Conservation (phyloP, 164 flowering plant genomes). For the Kalanchoe fedtschenkoi region DNA sequence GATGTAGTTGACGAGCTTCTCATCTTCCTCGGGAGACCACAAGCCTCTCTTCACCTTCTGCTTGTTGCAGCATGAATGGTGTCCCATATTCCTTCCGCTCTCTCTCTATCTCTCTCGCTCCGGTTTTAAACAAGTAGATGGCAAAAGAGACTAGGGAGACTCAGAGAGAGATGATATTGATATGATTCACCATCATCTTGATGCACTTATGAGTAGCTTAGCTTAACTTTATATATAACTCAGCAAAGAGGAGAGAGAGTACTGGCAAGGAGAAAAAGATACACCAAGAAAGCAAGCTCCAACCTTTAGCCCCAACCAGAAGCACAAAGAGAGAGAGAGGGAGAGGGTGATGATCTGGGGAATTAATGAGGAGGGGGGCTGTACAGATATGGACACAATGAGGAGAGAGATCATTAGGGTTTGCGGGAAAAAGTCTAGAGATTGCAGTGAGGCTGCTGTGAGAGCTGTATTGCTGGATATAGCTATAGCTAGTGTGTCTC, state of each 20-base stretch:
- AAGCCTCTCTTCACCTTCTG: constrained; percentile 3
- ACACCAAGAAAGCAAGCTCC: constrained; percentile 3
- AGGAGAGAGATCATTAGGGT: constrained; percentile 1
- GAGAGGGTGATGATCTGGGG: constrained; percentile 3
- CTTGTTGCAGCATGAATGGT: constrained; percentile 8
- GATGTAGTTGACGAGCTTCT: constrained; percentile 3
- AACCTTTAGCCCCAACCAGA: constrained; percentile 1
- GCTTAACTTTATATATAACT: constrained; percentile 3
- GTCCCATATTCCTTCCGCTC: neutral
- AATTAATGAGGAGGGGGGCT: neutral
- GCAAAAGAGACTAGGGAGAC: neutral
- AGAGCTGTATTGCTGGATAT: constrained; percentile 2
- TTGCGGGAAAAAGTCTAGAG: neutral
- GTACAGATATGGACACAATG: constrained; percentile 3
- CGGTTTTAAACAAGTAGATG: neutral
- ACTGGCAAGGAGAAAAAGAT: neutral
- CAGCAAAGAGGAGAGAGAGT: neutral
- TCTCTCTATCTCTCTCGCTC: neutral
- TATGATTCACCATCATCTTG: neutral
- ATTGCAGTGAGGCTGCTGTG: neutral
- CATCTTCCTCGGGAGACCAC: constrained; percentile 5
- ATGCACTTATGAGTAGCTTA: neutral
- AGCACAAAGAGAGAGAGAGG: neutral
- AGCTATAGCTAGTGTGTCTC: too few species aligned
- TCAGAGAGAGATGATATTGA: neutral